A percentile compares a stretch with the other conserved stretches of the same genome.
These are phyloP conservation scores for Podaxis sp. DNA, from an alignment of 768 basidiomycete species.

Conservation along the genomic window DNA sequence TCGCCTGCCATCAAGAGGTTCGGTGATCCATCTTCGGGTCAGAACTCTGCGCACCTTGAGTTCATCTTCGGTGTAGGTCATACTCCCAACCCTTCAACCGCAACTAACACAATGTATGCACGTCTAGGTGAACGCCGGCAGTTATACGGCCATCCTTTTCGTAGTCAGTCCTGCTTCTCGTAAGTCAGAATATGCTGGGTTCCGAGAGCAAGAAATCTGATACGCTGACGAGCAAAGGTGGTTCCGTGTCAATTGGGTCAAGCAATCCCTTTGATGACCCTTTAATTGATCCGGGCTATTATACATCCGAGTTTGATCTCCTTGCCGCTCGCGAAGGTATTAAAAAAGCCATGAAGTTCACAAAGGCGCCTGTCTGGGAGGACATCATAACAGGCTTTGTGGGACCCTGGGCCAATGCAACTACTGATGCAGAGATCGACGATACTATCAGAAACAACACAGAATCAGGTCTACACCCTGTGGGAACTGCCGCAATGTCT, in stretches of 20 bases:
- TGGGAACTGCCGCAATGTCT: slow-evolving; percentile 34
- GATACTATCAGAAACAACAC: slow-evolving; percentile 22
- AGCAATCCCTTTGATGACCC: slow-evolving; percentile 27
- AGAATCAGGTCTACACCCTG: slow-evolving; percentile 29
- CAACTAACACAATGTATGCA: background rate
- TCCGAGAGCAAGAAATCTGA: background rate
- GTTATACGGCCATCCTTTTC: slow-evolving; percentile 19
- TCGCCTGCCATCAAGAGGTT: slow-evolving; percentile 3
- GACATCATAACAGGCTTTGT: slow-evolving; percentile 17
- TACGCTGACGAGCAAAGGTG: slow-evolving; percentile 16
- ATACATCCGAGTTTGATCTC: slow-evolving; percentile 15
- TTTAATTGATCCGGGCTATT: slow-evolving; percentile 19
- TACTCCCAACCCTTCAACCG: background rate
- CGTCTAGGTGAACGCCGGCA: slow-evolving; percentile 21
- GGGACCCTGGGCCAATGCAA: slow-evolving; percentile 9
- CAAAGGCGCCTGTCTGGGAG: slow-evolving; percentile 20
- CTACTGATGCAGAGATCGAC: slow-evolving; percentile 15
- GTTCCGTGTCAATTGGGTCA: slow-evolving; percentile 20
- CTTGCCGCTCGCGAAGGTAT: slow-evolving; percentile 22
- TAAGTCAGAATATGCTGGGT: slow-evolving; percentile 4
- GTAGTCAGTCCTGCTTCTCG: slow-evolving; percentile 30
- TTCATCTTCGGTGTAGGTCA: slow-evolving; percentile 2
- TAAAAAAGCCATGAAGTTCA: slow-evolving; percentile 19
- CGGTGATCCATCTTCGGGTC: slow-evolving; percentile 14
- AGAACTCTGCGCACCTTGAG: slow-evolving; percentile 17